Conservation (phyloP, 805 yeast genomes). For the Ogataea kodamae region DNA sequence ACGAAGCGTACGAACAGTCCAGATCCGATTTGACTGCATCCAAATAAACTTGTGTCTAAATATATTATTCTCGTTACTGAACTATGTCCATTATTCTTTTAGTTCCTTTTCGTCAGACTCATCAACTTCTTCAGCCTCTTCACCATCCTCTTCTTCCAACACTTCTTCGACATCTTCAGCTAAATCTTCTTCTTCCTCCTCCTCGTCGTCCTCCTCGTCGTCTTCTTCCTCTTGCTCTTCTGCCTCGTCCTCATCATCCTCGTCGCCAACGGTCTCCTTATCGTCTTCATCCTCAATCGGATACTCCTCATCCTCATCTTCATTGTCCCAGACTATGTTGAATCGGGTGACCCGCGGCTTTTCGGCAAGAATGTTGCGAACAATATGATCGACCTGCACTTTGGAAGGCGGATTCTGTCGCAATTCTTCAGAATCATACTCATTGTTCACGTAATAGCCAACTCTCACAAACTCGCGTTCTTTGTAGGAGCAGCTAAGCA, state of each 20-base stretch:
- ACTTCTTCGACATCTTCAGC: constrained; percentile 32
- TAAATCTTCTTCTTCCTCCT: constrained; percentile 17
- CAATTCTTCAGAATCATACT: constrained; percentile 88
- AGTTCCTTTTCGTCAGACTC: constrained; percentile 26
- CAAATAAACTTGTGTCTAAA: too few species aligned
- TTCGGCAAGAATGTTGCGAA: constrained; percentile 90
- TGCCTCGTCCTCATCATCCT: constrained; percentile 53
- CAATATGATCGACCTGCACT: constrained; percentile 91
- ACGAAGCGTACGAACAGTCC: constrained; percentile 33
- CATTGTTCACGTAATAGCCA: constrained; percentile 97
- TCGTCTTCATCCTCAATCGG: constrained; percentile 65
- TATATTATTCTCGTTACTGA: constrained; percentile 1
- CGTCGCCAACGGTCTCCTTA: constrained; percentile 54
- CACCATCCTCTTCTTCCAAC: constrained; percentile 25
- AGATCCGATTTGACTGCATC: too few species aligned
- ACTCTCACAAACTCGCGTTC: constrained; percentile 95
- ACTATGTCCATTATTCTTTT: constrained; percentile 12
- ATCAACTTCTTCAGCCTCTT: constrained; percentile 25
- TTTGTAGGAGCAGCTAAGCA: constrained; percentile 88
- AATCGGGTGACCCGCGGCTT: constrained; percentile 97
- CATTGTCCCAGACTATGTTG: constrained; percentile 94
- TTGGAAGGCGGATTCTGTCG: constrained; percentile 91
- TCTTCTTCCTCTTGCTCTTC: constrained; percentile 43
- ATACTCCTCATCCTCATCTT: constrained; percentile 59
- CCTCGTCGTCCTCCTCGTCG: constrained; percentile 40